These are phyloP conservation scores for Trichoderma asperelloides DNA, from an alignment of 495 filamentous ascomycete genomes.

Conservation along the genomic window DNA sequence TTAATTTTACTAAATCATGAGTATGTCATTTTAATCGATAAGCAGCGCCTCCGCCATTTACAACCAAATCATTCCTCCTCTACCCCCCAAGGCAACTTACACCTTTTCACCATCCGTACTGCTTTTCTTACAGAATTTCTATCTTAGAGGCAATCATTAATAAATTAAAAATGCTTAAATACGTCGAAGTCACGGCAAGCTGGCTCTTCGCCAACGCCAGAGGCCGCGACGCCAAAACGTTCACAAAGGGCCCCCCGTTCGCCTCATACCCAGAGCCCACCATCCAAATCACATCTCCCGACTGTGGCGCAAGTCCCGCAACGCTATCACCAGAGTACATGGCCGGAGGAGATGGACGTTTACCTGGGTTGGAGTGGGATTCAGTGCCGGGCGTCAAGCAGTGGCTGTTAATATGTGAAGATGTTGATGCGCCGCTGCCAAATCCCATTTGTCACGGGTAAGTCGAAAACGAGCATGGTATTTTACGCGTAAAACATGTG, in stretches of 20 bases:
- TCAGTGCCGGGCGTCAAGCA: slow-evolving; percentile 29
- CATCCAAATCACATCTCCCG: slow-evolving; percentile 35
- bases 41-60: too few relatives aligned
- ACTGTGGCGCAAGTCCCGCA: slow-evolving; percentile 34
- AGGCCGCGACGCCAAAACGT: slow-evolving; percentile 38
- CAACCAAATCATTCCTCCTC: too few relatives aligned
- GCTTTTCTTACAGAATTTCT: too few relatives aligned
- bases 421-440: slow-evolving; percentile 42
- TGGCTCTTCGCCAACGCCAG: slow-evolving; percentile 27
- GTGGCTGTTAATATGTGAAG: slow-evolving; percentile 41
- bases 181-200: slow-evolving; percentile 28
- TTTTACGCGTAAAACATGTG: too few relatives aligned
- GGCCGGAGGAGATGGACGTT: slow-evolving; percentile 30
- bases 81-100: too few relatives aligned
- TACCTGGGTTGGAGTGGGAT: slow-evolving; percentile 36
- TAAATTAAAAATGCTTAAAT: not conserved
- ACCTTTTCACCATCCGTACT: too few relatives aligned
- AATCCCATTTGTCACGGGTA: slow-evolving; percentile 37
- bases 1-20: too few relatives aligned
- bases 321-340: slow-evolving; percentile 32
- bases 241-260: slow-evolving; percentile 38
- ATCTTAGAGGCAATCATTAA: too few relatives aligned
- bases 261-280: slow-evolving; percentile 28
- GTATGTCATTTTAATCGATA: too few relatives aligned
- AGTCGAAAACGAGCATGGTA: not conserved